phyloP scores from a whole-genome alignment of 768 basidiomycete genomes.

The Omphalotus guepiniiformis region DNA sequence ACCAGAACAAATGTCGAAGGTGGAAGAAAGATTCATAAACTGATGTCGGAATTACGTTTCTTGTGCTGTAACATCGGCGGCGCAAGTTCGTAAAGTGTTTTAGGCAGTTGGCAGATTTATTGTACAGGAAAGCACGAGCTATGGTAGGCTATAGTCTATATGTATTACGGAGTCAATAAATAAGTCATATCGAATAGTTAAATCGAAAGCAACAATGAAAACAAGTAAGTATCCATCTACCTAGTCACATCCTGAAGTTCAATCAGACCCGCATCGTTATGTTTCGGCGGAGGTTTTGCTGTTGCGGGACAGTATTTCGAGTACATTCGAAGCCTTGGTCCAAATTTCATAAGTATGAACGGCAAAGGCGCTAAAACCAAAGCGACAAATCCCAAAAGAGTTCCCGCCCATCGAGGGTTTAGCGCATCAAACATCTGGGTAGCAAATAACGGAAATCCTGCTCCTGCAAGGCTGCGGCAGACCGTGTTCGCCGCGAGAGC shows the following conservation, averaged over 20 bases:
- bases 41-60: no score
- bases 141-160: no score
- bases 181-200: neutral
- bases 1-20: no score
- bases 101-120: no score
- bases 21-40: no score
- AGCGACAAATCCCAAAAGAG: conserved; percentile 49
- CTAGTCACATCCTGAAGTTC: neutral
- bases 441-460: conserved; percentile 53
- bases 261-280: neutral
- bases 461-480: conserved; percentile 48
- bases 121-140: no score
- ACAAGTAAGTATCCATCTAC: neutral
- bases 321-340: neutral
- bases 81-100: no score
- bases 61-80: no score
- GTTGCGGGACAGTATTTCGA: neutral
- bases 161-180: neutral
- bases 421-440: conserved; percentile 49
- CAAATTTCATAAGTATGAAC: conserved; percentile 24
- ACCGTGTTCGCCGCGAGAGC: conserved; percentile 53
- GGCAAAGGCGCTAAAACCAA: conserved; percentile 49
- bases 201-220: neutral
- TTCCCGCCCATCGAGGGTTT: conserved; percentile 53
- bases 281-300: neutral